A percentile compares a stretch with the other conserved stretches of the same genome.
These are phyloP conservation scores for Geotrichum bryndzae DNA, from an alignment of 1,139 yeast genomes.

Conservation along the genomic window DNA sequence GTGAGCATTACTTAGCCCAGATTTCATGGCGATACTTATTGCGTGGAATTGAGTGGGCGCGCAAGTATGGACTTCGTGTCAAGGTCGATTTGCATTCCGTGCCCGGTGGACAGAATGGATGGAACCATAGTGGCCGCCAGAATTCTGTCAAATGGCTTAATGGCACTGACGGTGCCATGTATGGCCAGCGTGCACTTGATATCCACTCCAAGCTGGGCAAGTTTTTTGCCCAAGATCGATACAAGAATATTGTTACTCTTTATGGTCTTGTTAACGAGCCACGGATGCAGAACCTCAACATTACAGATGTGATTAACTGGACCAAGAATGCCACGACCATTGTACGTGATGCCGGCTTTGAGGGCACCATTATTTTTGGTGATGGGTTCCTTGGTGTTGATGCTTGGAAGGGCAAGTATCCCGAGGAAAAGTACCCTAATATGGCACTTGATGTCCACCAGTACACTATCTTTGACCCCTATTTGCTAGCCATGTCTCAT, in stretches of 20 bases:
- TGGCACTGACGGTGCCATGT: conserved; percentile 31
- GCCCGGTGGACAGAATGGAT: conserved; percentile 90
- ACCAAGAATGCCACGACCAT: conserved; percentile 31
- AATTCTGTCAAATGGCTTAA: conserved; percentile 59
- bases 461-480: conserved; percentile 59
- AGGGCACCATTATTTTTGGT: conserved; percentile 31
- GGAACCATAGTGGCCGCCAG: conserved; percentile 81
- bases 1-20: conserved; percentile 60
- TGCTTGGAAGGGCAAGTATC: conserved; percentile 33
- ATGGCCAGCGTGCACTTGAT: conserved; percentile 34
- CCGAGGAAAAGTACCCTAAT: conserved; percentile 57
- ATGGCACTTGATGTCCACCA: conserved; percentile 53
- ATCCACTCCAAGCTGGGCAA: conserved; percentile 42
- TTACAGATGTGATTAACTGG: conserved; percentile 31
- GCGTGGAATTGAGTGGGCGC: conserved; percentile 69
- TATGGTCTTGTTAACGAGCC: conserved; percentile 65
- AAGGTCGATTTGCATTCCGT: conserved; percentile 89
- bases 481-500: conserved; percentile 53
- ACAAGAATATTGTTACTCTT: conserved; percentile 67
- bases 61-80: conserved; percentile 56
- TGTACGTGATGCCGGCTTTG: conserved; percentile 29
- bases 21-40: conserved; percentile 72
- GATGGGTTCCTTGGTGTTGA: conserved; percentile 35
- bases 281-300: conserved; percentile 29
- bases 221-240: conserved; percentile 61